A percentile compares a stretch with the other conserved stretches of the same genome.
These are phyloP conservation scores for Tylopilus rubrobrunneus DNA, from an alignment of 768 basidiomycete genomes.

Conservation along the genomic window DNA sequence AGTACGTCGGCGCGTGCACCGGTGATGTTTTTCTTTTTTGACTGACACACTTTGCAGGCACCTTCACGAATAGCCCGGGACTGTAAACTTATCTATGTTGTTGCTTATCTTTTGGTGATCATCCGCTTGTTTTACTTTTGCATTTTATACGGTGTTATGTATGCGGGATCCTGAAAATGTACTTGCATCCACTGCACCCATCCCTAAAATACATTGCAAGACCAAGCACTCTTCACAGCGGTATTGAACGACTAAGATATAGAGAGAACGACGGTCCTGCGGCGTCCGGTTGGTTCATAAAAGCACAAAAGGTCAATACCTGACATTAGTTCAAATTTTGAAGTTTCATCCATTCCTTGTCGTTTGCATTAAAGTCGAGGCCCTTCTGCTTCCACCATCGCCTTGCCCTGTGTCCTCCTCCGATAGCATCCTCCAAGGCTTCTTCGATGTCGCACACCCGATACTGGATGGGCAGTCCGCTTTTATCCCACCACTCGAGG, in stretches of 20 bases:
- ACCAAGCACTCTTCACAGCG: neutral
- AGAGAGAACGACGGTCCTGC: neutral
- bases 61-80: slow-evolving; percentile 23
- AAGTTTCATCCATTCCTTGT: slow-evolving; percentile 86
- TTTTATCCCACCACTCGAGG: slow-evolving; percentile 85
- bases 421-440: slow-evolving; percentile 83
- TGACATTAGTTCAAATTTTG: slow-evolving; percentile 66
- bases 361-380: slow-evolving; percentile 77
- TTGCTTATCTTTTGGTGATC: slow-evolving; percentile 1
- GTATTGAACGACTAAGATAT: neutral
- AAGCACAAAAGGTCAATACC: neutral
- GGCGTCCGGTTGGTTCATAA: neutral
- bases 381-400: slow-evolving; percentile 82
- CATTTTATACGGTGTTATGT: neutral
- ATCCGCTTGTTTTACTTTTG: neutral
- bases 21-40: neutral
- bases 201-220: slow-evolving; percentile 7
- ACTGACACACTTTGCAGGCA: slow-evolving; percentile 21
- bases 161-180: slow-evolving; percentile 1
- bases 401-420: slow-evolving; percentile 70
- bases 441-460: slow-evolving; percentile 91
- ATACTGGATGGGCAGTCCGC: slow-evolving; percentile 76
- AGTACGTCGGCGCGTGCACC: slow-evolving; percentile 40
- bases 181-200: slow-evolving; percentile 9
- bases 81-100: slow-evolving; percentile 2